phyloP scores from a whole-genome alignment of 352 stramenopile genomes.

The Phytophthora colocasiae region DNA sequence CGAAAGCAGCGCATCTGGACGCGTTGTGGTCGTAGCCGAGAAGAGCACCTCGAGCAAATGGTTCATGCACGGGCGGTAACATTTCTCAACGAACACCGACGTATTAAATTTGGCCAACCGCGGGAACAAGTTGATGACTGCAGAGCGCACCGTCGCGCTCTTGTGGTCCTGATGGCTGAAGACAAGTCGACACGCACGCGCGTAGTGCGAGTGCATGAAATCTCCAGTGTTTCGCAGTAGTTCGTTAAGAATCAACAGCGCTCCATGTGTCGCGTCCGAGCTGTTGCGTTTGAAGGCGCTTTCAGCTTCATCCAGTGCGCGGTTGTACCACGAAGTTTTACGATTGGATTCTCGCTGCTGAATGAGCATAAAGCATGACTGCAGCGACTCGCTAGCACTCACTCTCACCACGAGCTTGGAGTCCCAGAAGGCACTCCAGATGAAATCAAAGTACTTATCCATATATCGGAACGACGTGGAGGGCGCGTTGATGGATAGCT shows the following conservation, averaged over 20 bases:
- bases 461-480: constrained; percentile 90
- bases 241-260: constrained; percentile 87
- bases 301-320: constrained; percentile 81
- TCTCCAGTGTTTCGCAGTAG: constrained; percentile 87
- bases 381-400: constrained; percentile 82
- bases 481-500: constrained; percentile 86
- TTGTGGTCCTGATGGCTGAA: constrained; percentile 85
- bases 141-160: constrained; percentile 74
- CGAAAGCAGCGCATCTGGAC: constrained; percentile 80
- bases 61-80: constrained; percentile 84
- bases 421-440: constrained; percentile 92
- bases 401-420: constrained; percentile 78
- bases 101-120: constrained; percentile 91
- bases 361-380: constrained; percentile 88
- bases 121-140: constrained; percentile 88
- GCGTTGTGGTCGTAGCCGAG: constrained; percentile 78
- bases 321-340: constrained; percentile 84
- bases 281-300: constrained; percentile 76
- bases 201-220: constrained; percentile 90
- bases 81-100: constrained; percentile 86
- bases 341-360: constrained; percentile 90
- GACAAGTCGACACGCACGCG: constrained; percentile 73
- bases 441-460: constrained; percentile 91
- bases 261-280: constrained; percentile 82
- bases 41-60: constrained; percentile 86